A percentile compares a stretch with the other conserved stretches of the same genome.
These are phyloP conservation scores for Notholithocarpus densiflorus DNA, from an alignment of 306 rosid species.

Conservation along the genomic window DNA sequence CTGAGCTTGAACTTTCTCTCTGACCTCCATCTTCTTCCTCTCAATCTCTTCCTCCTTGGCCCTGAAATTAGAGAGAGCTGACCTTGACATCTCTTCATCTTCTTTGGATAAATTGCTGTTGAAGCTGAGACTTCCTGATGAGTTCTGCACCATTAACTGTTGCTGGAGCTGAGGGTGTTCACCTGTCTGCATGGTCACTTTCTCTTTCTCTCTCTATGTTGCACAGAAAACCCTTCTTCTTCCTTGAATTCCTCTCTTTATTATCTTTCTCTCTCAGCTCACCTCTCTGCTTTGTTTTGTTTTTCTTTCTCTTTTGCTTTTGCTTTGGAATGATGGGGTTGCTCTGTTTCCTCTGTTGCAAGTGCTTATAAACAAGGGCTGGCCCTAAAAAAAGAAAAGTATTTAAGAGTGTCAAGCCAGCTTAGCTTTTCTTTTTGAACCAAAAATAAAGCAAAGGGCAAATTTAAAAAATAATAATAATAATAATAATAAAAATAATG, in stretches of 20 bases:
- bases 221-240: slow-evolving; percentile 28
- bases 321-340: slow-evolving; percentile 62
- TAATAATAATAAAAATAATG: not conserved
- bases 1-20: slow-evolving; percentile 87
- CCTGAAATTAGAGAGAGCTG: slow-evolving; percentile 85
- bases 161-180: slow-evolving; percentile 48
- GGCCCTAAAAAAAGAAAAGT: not conserved
- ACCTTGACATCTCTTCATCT: slow-evolving; percentile 94
- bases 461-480: not conserved
- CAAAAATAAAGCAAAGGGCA: slow-evolving; percentile 6
- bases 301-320: slow-evolving; percentile 15
- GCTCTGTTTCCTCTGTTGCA: slow-evolving; percentile 40
- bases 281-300: not conserved
- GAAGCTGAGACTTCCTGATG: slow-evolving; percentile 83
- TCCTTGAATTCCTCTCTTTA: slow-evolving; percentile 34
- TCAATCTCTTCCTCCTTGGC: slow-evolving; percentile 98
- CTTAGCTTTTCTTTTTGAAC: slow-evolving; percentile 36
- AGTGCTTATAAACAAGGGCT: slow-evolving; percentile 38
- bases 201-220: not conserved
- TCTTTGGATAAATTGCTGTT: slow-evolving; percentile 86
- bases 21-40: slow-evolving; percentile 88
- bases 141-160: slow-evolving; percentile 74
- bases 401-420: slow-evolving; percentile 20
- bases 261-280: not conserved
- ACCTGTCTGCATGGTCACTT: slow-evolving; percentile 44